Evolutionary conservation across 495 filamentous ascomycete genomes (phyloP), one percentile per base, ranked within the genome.

Genomic region (Aspergillus nanangensis): DNA sequence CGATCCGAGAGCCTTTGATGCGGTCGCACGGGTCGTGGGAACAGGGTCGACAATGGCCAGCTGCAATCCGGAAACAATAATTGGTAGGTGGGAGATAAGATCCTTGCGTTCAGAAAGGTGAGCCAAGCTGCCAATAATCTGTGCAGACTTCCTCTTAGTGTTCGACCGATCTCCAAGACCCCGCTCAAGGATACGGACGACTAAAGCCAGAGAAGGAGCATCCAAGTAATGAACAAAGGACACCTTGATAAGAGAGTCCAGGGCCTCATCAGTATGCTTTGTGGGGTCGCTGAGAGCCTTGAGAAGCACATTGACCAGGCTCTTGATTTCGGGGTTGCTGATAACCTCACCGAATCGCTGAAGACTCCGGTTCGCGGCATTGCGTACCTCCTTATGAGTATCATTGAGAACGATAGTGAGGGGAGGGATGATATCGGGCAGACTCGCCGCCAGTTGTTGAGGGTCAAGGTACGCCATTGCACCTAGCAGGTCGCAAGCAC

Each of bases 321-420:
- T 76, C 75, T 95, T 95, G 53, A 98, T 87, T 62, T 98, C 93
- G 9, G 93, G 93, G 62, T 97, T 97, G 69, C 80, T 93, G 66
- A 98, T 97, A 47, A 98, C 94, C 52, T 98, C 93, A 38, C 93
- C 93, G 66, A 98, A 98, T 17, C 93, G 84, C 70, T 98, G 91
- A 61, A 98, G 77, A 68, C 88, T 95, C 54, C 92, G 83, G 62
- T 98, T 98, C 4, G 94, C 93, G 8, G 91, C 89, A 19, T 77
- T 69, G 46, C 93, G 79, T 10, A 98, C 93, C 57, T 98, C 93
- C 66, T 97, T 98, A 67, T 98, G 93, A 41, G 89, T 96, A 67
- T 97, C 93, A 53, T 95, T 98, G 34, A 98, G 73, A 1, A 97
- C 93, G 32, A 83, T 78, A 0, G 93, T 97, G 45, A 97, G 74